A percentile compares a stretch with the other conserved stretches of the same genome.
phyloP scores from a whole-genome alignment of 345 rosid species.

The sweet orange (Citrus sinensis) region DNA sequence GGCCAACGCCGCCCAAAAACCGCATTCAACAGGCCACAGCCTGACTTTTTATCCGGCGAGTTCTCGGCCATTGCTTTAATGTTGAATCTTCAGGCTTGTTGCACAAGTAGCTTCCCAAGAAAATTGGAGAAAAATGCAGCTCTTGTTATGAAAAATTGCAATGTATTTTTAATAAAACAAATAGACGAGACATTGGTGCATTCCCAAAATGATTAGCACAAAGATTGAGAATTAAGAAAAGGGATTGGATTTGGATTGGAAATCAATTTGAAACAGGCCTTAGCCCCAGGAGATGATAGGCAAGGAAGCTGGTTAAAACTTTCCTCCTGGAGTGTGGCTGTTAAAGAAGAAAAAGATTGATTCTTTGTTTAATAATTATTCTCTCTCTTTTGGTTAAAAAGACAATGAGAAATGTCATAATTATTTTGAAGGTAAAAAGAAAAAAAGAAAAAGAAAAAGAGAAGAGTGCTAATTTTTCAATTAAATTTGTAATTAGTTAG shows the following conservation, averaged over 20 bases:
- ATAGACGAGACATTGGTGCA: not conserved
- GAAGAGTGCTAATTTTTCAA: not conserved
- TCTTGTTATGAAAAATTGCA: not conserved
- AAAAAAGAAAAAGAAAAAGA: not conserved
- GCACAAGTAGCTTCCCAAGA: too few relatives aligned
- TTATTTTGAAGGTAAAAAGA: slow-evolving; percentile 4
- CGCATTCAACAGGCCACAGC: slow-evolving; percentile 66
- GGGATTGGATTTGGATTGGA: not conserved
- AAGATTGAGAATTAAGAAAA: not conserved
- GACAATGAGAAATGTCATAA: slow-evolving; percentile 20
- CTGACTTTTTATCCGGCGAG: slow-evolving; percentile 44
- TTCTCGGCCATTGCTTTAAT: slow-evolving; percentile 24
- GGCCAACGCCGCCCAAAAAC: slow-evolving; percentile 69
- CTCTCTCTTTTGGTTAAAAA: slow-evolving; percentile 24
- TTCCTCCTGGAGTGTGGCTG: slow-evolving; percentile 35
- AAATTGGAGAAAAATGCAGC: not conserved
- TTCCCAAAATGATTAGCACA: not conserved
- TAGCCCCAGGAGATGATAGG: slow-evolving; percentile 27
- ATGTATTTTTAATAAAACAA: not conserved
- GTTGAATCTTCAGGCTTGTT: too few relatives aligned
- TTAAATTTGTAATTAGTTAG: not conserved
- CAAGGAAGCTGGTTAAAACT: not conserved
- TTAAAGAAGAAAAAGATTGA: slow-evolving; percentile 7
- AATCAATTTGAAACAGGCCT: not conserved
- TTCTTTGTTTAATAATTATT: slow-evolving; percentile 8